Evolutionary conservation across 2,329 filamentous ascomycete species (phyloP).

Genomic region (Cercospora brassicicola): DNA sequence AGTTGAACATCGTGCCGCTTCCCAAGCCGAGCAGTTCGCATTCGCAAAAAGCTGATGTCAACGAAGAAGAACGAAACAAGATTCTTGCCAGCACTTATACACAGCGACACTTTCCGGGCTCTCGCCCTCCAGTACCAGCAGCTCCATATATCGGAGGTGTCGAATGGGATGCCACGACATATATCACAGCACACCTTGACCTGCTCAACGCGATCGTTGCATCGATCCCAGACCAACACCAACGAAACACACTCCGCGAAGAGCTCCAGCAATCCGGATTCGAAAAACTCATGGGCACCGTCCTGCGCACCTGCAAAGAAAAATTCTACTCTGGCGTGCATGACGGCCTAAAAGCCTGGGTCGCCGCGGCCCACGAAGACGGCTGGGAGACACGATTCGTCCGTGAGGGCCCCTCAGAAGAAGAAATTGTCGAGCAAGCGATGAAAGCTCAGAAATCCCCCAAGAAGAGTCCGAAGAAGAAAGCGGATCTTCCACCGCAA

Average conservation of each 20-base stretch:
- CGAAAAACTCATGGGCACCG: conserved; percentile 84
- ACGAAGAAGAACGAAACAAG: conserved; percentile 26
- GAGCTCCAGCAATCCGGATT: conserved; percentile 81
- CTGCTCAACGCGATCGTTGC: conserved; percentile 88
- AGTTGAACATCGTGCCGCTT: conserved; percentile 79
- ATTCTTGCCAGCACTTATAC: conserved; percentile 46
- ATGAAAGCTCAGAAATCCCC: conserved; percentile 45
- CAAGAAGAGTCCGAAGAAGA: conserved; percentile 42
- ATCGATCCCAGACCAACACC: conserved; percentile 66
- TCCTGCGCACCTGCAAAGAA: conserved; percentile 88
- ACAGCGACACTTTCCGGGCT: conserved; percentile 75
- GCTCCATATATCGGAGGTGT: conserved; percentile 96
- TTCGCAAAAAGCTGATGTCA: conserved; percentile 29
- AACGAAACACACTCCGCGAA: conserved; percentile 75
- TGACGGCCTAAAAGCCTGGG: conserved; percentile 84
- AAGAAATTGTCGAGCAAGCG: conserved; percentile 44
- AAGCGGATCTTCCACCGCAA: conserved; percentile 29
- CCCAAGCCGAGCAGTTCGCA: conserved; percentile 41
- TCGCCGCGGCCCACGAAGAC: conserved; percentile 81
- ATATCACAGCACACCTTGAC: conserved; percentile 87
- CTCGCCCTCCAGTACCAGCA: conserved; percentile 85
- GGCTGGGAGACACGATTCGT: conserved; percentile 83
- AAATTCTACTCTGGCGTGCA: conserved; percentile 96
- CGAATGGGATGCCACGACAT: conserved; percentile 98
- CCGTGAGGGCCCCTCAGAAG: conserved; percentile 64